Conservation (phyloP, 208 protist genomes). For the Balamuthia mandrillaris region DNA sequence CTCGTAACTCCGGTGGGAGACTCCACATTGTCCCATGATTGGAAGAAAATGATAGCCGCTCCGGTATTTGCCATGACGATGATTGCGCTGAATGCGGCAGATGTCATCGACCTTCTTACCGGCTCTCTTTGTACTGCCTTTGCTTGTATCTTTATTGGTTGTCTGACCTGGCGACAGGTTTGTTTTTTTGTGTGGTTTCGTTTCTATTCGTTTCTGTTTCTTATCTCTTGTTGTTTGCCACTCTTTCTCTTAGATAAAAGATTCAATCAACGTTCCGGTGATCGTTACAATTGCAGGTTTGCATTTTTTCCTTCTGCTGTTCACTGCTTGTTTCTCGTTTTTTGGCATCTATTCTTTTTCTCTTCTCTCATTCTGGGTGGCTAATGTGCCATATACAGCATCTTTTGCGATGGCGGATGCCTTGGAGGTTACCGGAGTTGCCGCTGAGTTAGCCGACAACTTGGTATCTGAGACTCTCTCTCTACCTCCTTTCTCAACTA, state of each 20-base stretch:
- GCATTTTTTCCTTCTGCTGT: not conserved
- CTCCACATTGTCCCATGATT: not conserved
- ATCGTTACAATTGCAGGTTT: too few species aligned
- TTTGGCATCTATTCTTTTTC: not conserved
- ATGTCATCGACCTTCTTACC: slow-evolving; percentile 1
- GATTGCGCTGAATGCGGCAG: not conserved
- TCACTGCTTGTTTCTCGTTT: not conserved
- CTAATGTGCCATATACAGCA: not conserved
- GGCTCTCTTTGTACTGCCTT: slow-evolving; percentile 2
- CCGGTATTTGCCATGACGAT: not conserved
- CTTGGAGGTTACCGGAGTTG: slow-evolving; percentile 17
- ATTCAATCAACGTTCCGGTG: too few species aligned
- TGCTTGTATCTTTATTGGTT: not conserved
- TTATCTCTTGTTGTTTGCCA: not conserved
- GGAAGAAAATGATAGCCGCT: not conserved
- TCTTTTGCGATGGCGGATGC: slow-evolving; percentile 16
- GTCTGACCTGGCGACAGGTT: not conserved
- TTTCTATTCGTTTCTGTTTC: not conserved
- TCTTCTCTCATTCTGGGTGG: not conserved
- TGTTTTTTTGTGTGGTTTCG: not conserved
- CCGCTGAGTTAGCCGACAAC: not conserved
- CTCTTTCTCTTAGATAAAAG: too few species aligned
- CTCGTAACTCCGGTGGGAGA: not conserved
- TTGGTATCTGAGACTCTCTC: too few species aligned
- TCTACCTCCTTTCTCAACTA: not conserved